Base-by-base conservation (phyloP, 2,329 filamentous ascomycete species). In the Ophiostoma pallidulum region DNA sequence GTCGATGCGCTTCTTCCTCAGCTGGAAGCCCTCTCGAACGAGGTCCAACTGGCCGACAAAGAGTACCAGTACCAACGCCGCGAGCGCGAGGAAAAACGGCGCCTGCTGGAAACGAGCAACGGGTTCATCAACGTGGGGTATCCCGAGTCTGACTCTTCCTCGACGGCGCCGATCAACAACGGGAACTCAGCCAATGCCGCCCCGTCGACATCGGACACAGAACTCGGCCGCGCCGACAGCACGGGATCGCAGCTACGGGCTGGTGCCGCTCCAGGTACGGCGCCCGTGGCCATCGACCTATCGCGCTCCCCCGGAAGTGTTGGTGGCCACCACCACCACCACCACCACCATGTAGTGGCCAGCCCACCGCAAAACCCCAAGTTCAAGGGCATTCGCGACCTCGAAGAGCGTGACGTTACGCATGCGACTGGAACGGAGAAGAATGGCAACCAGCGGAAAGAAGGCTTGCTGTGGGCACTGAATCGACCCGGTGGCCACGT, bases 41-140 rank as follows among this genome's bases (percentile, higher is more conserved):
- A 97, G 63, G 92, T 98, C n/a, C 80, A 81, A 53, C 84, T 92
- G 58, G 89, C 89, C 20, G 90, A 97, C 63, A 96, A 97, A 64
- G 91, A 97, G 60, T 98, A 92, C 60, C 89, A 96, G 60, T 87
- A 97, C 50, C 88, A 95, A 60, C 77, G 90, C 45, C 87, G 87
- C n/a, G 92, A 97, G 62, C 78, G 92, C 35, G 92, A 98, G 62
- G 92, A 97, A 65, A 96, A 97, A 68, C 77, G 94, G 48, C 77
- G 92, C 46, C 77, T 85, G 16, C 69, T 98, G 12, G 92, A 98
- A 65, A 96, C 92, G 69, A 91, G 82, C 62, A 90, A 84, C 52
- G 80, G 47, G 2, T 14, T 14, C 8, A 22, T 5, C 31, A 45
- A 8, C 36, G 24, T 13, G 12, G 14, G 29, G 2, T 48, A 42